phyloP scores from a whole-genome alignment of 1,139 yeast species.

The Blastobotrys proliferans region DNA sequence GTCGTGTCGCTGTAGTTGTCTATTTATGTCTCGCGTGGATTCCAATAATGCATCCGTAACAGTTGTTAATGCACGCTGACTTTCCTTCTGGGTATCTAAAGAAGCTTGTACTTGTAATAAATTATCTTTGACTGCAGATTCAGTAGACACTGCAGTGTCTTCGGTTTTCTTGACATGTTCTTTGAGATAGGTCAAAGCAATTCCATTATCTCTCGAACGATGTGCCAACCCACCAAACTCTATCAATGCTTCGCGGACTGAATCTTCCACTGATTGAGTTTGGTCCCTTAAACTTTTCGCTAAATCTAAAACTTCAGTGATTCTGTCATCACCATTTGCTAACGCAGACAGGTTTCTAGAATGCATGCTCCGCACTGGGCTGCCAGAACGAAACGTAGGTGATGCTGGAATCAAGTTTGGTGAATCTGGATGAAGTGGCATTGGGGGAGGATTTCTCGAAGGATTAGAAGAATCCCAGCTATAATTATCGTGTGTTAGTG shows the following conservation, averaged over 20 bases:
- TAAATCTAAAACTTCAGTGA: constrained; percentile 30
- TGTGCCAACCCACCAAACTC: constrained; percentile 41
- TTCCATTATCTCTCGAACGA: constrained; percentile 43
- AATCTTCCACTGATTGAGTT: constrained; percentile 33
- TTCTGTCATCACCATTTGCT: constrained; percentile 28
- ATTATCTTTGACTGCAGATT: constrained; percentile 21
- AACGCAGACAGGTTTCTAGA: constrained; percentile 14
- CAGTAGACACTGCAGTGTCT: constrained; percentile 17
- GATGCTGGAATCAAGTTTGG: constrained; percentile 26
- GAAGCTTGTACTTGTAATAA: constrained; percentile 19
- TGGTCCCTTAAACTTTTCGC: constrained; percentile 29
- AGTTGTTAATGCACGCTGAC: constrained; percentile 23
- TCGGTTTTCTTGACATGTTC: constrained; percentile 24
- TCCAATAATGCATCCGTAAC: constrained; percentile 26
- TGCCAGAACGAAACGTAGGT: constrained; percentile 20
- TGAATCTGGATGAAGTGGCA: constrained; percentile 36
- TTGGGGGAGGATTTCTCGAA: constrained; percentile 37
- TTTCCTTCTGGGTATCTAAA: constrained; percentile 25
- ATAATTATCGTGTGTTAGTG: not conserved
- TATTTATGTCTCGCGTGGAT: constrained; percentile 21
- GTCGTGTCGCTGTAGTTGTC: constrained; percentile 20
- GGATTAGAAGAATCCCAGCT: constrained; percentile 40
- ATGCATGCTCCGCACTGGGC: constrained; percentile 13
- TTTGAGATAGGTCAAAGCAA: constrained; percentile 36
- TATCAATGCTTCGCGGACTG: constrained; percentile 39